phyloP scores from a whole-genome alignment of 306 rosid genomes.

The Adenanthera pavonina region DNA sequence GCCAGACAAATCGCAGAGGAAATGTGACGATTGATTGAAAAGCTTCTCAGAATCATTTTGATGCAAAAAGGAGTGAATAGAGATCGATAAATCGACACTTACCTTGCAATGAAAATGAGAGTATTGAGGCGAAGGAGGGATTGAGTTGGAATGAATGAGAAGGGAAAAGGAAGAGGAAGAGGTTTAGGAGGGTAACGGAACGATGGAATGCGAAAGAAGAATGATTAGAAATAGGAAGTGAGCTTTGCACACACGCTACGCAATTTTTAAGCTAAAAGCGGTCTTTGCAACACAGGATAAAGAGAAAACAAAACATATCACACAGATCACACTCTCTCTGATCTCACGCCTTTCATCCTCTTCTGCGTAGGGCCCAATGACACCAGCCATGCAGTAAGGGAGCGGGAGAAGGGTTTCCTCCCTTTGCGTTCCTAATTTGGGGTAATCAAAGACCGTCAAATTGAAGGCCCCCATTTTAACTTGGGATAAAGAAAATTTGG shows the following conservation, averaged over 20 bases:
- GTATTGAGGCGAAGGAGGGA: not conserved
- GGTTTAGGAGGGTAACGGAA: not conserved
- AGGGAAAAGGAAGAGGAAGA: conserved; percentile 9
- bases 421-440: conserved; percentile 58
- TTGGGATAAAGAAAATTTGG: too few species aligned
- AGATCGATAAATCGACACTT: conserved; percentile 24
- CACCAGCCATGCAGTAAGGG: too few species aligned
- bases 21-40: not conserved
- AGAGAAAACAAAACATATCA: conserved; percentile 46
- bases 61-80: conserved; percentile 6
- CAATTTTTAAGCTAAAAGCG: conserved; percentile 57
- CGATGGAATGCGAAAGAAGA: not conserved
- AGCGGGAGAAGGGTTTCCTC: conserved; percentile 64
- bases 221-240: conserved; percentile 41
- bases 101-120: conserved; percentile 32
- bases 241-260: conserved; percentile 63
- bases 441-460: too few species aligned
- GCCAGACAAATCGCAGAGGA: not conserved
- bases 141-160: not conserved
- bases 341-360: conserved; percentile 42
- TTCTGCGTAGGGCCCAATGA: conserved; percentile 13
- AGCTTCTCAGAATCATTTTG: conserved; percentile 12
- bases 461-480: too few species aligned
- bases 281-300: too few species aligned
- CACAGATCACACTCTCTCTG: conserved; percentile 24